A percentile compares a stretch with the other conserved stretches of the same genome.
Evolutionary conservation across 2,329 filamentous ascomycete species (phyloP).

Genomic region (Elsinoe ampelina): DNA sequence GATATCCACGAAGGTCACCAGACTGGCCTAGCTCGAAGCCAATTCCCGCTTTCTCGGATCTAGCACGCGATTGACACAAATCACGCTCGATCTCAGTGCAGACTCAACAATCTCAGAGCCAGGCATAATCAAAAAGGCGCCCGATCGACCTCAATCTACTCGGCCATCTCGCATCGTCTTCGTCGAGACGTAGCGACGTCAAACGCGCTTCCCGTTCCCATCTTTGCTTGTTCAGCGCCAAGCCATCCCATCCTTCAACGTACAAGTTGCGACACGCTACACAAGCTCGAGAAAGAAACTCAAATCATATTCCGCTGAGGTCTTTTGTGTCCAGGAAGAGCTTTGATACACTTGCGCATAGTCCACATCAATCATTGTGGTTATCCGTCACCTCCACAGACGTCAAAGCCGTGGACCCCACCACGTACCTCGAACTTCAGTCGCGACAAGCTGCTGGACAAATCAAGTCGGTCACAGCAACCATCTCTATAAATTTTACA

Average conservation of each 20-base stretch:
- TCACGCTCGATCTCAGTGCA: slow-evolving; percentile 3
- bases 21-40: slow-evolving; percentile 10
- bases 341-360: neutral
- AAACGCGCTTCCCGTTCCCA: neutral
- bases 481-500: neutral
- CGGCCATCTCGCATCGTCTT: neutral
- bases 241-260: slow-evolving; percentile 8
- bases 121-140: neutral
- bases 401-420: neutral
- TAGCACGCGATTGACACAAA: slow-evolving; percentile 10
- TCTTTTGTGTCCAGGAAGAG: neutral
- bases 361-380: neutral
- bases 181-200: neutral
- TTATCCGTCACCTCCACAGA: neutral
- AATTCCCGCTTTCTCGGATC: slow-evolving; percentile 12
- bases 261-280: slow-evolving; percentile 9
- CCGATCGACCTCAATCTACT: neutral
- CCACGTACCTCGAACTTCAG: neutral
- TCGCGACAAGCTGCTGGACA: neutral
- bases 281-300: slow-evolving; percentile 3
- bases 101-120: neutral
- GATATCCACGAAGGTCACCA: slow-evolving; percentile 1
- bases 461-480: neutral
- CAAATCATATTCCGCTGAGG: neutral
- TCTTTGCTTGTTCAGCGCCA: slow-evolving; percentile 2